Conservation (phyloP, 257 asterid species). For the Lithospermum erythrorhizon region DNA sequence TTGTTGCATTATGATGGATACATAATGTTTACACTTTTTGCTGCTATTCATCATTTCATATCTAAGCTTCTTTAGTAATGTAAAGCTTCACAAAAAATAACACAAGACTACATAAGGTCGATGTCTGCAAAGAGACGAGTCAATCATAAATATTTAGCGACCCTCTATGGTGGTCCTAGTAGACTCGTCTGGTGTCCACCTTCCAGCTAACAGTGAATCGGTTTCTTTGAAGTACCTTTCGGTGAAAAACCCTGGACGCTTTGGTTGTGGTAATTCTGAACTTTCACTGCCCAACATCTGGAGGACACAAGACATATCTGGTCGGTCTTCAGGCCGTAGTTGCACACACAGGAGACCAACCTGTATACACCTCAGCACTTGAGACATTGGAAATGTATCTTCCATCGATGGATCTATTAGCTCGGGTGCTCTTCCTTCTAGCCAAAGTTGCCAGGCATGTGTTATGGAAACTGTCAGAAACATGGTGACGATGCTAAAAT, state of each 20-base stretch:
- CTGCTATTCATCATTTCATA: no score
- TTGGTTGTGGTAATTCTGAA: conserved; percentile 8
- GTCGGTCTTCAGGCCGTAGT: conserved; percentile 12
- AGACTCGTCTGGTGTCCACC: background rate
- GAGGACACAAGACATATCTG: conserved; percentile 13
- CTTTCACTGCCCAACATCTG: conserved; percentile 12
- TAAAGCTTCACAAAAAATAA: background rate
- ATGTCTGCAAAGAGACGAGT: no score
- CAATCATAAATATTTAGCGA: background rate
- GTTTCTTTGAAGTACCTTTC: conserved; percentile 2
- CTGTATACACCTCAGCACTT: conserved; percentile 13
- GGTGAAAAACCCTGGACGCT: conserved; percentile 11
- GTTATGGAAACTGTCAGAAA: background rate
- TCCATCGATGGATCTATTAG: conserved; percentile 6
- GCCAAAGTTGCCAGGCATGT: conserved; percentile 13
- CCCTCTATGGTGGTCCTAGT: background rate
- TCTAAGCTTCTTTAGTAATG: background rate
- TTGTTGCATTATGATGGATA: no score
- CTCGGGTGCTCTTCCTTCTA: conserved; percentile 7
- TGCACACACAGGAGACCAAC: conserved; percentile 14
- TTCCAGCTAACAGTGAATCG: background rate
- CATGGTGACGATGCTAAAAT: background rate
- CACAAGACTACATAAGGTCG: background rate
- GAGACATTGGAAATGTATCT: conserved; percentile 9
- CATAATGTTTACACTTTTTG: no score